phyloP scores from a whole-genome alignment of 1,284 basidiomycete species.

The Leccinum fuscescens region DNA sequence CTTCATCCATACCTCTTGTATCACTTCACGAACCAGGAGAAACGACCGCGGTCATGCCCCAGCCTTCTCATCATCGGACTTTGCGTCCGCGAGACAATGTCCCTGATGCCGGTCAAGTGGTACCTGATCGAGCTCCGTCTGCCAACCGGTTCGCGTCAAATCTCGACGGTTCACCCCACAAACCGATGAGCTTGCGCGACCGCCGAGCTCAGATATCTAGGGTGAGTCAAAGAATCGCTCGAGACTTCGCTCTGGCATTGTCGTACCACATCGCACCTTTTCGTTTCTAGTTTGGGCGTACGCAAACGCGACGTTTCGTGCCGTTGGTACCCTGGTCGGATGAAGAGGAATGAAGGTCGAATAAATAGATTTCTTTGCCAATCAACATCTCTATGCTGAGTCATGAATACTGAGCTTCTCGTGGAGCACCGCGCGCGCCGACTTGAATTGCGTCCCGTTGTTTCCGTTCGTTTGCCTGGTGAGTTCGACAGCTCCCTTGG shows the following conservation, averaged over 20 bases:
- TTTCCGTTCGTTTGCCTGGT: background rate
- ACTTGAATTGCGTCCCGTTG: background rate
- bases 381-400: slow-evolving; percentile 13
- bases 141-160: slow-evolving; percentile 2
- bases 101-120: background rate
- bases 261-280: background rate
- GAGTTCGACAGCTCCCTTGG: background rate
- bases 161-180: slow-evolving; percentile 15
- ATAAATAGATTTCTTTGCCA: slow-evolving; percentile 17
- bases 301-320: slow-evolving; percentile 31
- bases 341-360: slow-evolving; percentile 17
- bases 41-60: background rate
- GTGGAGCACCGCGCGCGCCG: background rate
- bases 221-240: slow-evolving; percentile 17
- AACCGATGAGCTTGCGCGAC: slow-evolving; percentile 31
- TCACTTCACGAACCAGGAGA: background rate
- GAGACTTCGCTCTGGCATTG: background rate
- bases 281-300: slow-evolving; percentile 23
- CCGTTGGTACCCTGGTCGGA: slow-evolving; percentile 11
- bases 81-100: background rate
- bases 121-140: background rate
- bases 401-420: background rate
- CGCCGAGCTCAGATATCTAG: slow-evolving; percentile 31
- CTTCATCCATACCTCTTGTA: slow-evolving; percentile 1
- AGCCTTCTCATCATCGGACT: background rate